Percentiles rank a stretch among this genome's conserved stretches.
These are phyloP conservation scores for Croton setiger DNA, from an alignment of 441 rosid species.

Conservation along the genomic window DNA sequence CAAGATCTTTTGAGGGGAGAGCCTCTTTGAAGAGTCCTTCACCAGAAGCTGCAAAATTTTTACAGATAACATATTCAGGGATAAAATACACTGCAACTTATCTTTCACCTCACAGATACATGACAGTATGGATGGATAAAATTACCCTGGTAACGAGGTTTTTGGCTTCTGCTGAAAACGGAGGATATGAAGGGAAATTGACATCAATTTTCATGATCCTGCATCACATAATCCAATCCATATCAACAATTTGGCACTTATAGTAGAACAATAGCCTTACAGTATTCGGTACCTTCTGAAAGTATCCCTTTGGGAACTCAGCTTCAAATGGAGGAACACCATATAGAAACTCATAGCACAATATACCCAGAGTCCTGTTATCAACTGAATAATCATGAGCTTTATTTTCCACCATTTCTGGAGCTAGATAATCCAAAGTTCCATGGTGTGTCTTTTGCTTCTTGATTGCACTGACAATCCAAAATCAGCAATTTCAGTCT, in stretches of 20 bases:
- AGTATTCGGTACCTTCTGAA: slow-evolving; percentile 52
- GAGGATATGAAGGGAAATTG: slow-evolving; percentile 63
- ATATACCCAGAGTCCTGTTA: slow-evolving; percentile 90
- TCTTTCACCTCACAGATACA: not conserved
- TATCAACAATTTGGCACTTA: not conserved
- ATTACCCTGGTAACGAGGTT: slow-evolving; percentile 60
- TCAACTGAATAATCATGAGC: slow-evolving; percentile 91
- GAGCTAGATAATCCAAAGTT: slow-evolving; percentile 89
- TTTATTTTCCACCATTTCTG: slow-evolving; percentile 90
- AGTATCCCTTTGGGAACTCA: slow-evolving; percentile 71
- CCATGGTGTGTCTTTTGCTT: slow-evolving; percentile 85
- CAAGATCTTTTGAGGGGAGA: slow-evolving; percentile 73
- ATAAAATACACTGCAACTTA: not conserved
- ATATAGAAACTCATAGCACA: slow-evolving; percentile 90
- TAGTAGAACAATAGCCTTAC: not conserved
- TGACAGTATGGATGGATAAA: not conserved
- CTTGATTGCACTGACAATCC: slow-evolving; percentile 98
- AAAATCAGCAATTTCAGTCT: slow-evolving; percentile 88
- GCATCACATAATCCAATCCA: slow-evolving; percentile 31
- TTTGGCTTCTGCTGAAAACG: slow-evolving; percentile 64
- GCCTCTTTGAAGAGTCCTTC: slow-evolving; percentile 76
- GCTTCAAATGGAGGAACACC: slow-evolving; percentile 94
- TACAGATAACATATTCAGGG: not conserved
- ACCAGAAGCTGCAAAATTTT: slow-evolving; percentile 71
- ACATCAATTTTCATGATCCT: slow-evolving; percentile 79